phyloP scores from a whole-genome alignment of 768 basidiomycete species.

The Collybia sordida region DNA sequence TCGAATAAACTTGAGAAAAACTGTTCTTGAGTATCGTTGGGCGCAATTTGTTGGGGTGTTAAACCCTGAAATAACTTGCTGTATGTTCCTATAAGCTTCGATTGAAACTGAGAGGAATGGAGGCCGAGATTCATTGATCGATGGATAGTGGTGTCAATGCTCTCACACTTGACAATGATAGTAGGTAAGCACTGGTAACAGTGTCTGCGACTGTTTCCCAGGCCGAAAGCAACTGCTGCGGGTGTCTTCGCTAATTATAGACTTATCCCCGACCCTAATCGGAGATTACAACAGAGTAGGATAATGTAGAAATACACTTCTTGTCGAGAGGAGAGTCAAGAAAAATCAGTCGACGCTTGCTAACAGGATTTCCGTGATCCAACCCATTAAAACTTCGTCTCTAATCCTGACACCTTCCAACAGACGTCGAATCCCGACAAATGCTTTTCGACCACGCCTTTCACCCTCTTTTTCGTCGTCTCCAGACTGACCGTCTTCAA shows the following conservation, averaged over 20 bases:
- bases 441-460: constrained; percentile 69
- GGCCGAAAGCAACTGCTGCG: constrained; percentile 27
- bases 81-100: constrained; percentile 48
- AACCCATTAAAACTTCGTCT: constrained; percentile 59
- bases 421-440: constrained; percentile 55
- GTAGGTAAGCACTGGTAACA: too few relatives aligned
- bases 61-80: constrained; percentile 52
- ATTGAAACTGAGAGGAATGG: constrained; percentile 26
- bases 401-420: constrained; percentile 65
- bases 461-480: constrained; percentile 67
- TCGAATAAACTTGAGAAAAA: constrained; percentile 57
- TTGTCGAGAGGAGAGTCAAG: constrained; percentile 22
- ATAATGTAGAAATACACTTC: not conserved
- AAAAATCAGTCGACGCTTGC: constrained; percentile 22
- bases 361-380: constrained; percentile 48
- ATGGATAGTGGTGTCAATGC: not conserved
- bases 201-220: too few relatives aligned
- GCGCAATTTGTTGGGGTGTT: constrained; percentile 40
- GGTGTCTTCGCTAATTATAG: too few relatives aligned
- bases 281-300: not conserved
- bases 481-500: constrained; percentile 46
- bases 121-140: constrained; percentile 14
- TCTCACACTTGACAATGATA: too few relatives aligned
- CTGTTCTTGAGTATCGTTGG: constrained; percentile 38
- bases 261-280: too few relatives aligned